These are phyloP conservation scores for Logfia minima DNA, from an alignment of 129 eudicot species.

Conservation along the genomic window DNA sequence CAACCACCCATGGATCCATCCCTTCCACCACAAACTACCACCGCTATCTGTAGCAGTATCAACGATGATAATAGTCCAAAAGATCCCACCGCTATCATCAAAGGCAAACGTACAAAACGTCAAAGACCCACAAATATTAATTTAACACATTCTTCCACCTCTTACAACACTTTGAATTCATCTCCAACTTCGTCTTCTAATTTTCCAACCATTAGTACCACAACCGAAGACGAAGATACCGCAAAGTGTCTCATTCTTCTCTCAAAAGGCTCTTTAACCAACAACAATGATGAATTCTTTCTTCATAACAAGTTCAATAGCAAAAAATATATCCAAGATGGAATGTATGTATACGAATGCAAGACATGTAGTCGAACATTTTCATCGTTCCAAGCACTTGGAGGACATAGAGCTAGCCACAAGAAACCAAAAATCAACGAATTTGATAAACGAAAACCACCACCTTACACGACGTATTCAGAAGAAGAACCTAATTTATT, in stretches of 20 bases:
- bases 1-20: conserved; percentile 37
- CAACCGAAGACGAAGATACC: conserved; percentile 66
- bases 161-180: conserved; percentile 23
- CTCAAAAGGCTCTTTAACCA: conserved; percentile 44
- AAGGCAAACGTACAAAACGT: conserved; percentile 88
- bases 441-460: conserved; percentile 8
- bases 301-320: conserved; percentile 46
- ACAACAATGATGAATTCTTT: neutral
- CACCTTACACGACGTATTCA: neutral
- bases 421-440: conserved; percentile 54
- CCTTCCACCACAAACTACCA: conserved; percentile 10
- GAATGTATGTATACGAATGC: conserved; percentile 63
- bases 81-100: conserved; percentile 34
- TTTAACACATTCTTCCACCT: conserved; percentile 28
- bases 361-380: conserved; percentile 75
- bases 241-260: conserved; percentile 72
- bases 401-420: conserved; percentile 92
- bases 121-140: conserved; percentile 44
- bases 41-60: neutral
- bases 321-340: conserved; percentile 42
- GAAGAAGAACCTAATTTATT: conserved; percentile 41
- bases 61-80: conserved; percentile 13
- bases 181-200: conserved; percentile 38
- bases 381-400: conserved; percentile 87
- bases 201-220: conserved; percentile 30